These are phyloP conservation scores for Malassezia pachydermatis DNA, from an alignment of 1,284 basidiomycete species.

Conservation along the genomic window DNA sequence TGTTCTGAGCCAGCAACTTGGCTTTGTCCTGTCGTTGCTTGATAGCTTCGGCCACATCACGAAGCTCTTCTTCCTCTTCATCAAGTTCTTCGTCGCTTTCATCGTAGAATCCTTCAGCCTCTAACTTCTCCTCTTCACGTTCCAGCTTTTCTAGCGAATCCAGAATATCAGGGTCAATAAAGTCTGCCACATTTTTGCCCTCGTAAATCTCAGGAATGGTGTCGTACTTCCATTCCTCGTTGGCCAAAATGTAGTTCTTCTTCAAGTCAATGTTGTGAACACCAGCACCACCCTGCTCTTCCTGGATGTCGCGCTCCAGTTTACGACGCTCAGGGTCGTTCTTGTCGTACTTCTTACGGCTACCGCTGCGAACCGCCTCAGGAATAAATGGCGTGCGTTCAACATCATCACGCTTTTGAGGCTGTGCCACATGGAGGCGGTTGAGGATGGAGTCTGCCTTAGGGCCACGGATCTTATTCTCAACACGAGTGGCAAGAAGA, in stretches of 20 bases:
- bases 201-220: constrained; percentile 91
- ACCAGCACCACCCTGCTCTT: constrained; percentile 45
- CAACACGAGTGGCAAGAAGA: constrained; percentile 39
- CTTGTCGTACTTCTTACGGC: constrained; percentile 36
- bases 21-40: constrained; percentile 57
- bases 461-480: constrained; percentile 42
- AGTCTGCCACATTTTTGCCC: constrained; percentile 98
- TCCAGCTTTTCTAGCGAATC: constrained; percentile 95
- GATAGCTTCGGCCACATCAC: constrained; percentile 62
- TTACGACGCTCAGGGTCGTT: constrained; percentile 36
- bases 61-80: constrained; percentile 73
- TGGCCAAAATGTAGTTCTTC: constrained; percentile 77
- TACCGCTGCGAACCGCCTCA: constrained; percentile 27
- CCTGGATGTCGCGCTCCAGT: constrained; percentile 45
- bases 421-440: constrained; percentile 43
- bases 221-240: constrained; percentile 93
- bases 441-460: constrained; percentile 45
- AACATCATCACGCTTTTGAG: constrained; percentile 40
- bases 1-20: constrained; percentile 69
- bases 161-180: constrained; percentile 95
- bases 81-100: constrained; percentile 66
- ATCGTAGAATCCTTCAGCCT: constrained; percentile 90
- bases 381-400: constrained; percentile 38
- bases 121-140: constrained; percentile 84
- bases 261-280: constrained; percentile 47